Base-by-base conservation (phyloP, 768 basidiomycete species). In the Mycena sanguinolenta region DNA sequence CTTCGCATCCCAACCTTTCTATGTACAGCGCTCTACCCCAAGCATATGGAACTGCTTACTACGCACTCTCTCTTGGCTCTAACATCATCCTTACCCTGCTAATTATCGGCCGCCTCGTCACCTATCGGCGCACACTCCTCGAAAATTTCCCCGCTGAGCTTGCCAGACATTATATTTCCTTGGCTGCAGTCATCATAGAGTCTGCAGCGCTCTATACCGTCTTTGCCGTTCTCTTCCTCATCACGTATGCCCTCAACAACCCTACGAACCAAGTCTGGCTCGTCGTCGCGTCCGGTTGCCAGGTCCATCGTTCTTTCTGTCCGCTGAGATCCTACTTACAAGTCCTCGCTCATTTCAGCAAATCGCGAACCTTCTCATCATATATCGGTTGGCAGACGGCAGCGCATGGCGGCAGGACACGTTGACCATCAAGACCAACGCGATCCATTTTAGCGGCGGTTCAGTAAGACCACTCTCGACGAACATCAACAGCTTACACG, bases 121-220 rank as follows among this genome's bases (percentile, higher is more conserved):
- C 80, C 10, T 80, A 82, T 63, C 81, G 84, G 28, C 75, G 77
- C 38, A 72, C 70, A 10, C 69, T 81, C 49, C 46, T 79, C 23
- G 59, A 70, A 17, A 74, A 71, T 5, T 78, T 86, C 25, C 79
- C 82, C 6, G 72, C 73, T 8, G 82, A 80, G 0, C 74, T 84
- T 36, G 83, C 78, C 3, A 75, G 49, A 14, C 77, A 82, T 42
- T 86, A 85, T 71, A 67, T 81, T 28, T 83, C 82, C 9, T 65
- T 84, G 42, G 75, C 75, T 1, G 74, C 83, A 1, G 81, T 86
- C 32, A 62, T 87, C 30, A 69, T 87, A 60, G 86, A 87, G 70
- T 84, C 82, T 4, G 86, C 86, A 0, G 82, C 84, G 2, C 75
- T 86, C 12, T 86, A 86, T 65, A 83, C 83, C 1, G 73, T 81